Base-by-base conservation (phyloP, 2,329 filamentous ascomycete genomes). In the Pseudogymnoascus sp. region DNA sequence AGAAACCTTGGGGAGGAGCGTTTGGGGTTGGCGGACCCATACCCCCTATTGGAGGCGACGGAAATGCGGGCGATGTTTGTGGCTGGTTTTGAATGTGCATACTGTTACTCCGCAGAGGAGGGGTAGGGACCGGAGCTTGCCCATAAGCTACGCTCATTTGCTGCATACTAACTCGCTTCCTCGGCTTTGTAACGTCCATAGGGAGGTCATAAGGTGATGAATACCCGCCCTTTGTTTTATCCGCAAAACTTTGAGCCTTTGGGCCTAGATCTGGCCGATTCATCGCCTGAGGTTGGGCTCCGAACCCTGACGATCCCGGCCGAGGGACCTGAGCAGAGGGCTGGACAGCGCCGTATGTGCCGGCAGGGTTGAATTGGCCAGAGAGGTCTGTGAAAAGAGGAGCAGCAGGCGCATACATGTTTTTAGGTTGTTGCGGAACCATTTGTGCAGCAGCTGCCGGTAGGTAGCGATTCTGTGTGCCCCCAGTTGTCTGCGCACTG, bases 121-220 rank as follows among this genome's bases (percentile, higher is more conserved):
- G 66, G 28, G 23, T 41, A 16, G 62, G 21, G 36, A 65, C 54
- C 23, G 67, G 64, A 61, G 68, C 34, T 54, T 62, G 48, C 76
- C 67, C 70, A 62, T 66, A 67, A 39, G 66, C 64, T 57, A 66
- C 65, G 51, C 67, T 69, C 66, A 72, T 68, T 62, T 71, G 68
- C 48, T 85, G 84, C 70, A 83, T 80, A 71, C 83, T 86, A 5
- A 79, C 75, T 62, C 88, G 80, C 79, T 89, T 88, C 81, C 71
- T 89, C 25, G 81, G 86, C 69, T 89, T 89, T 28, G 89, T 84
- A 31, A 99, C 83, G 63, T 97, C 93, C 77, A 95, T 90, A 3
- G 95, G 95, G 19, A 99, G 81, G 77, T 99, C 96, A 71, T 97
- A 99, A 0, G 95, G 95, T 19, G 93, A 98, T 60, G 89, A 84